Percentiles rank a stretch among this genome's conserved stretches.
Conservation (phyloP, 1,284 basidiomycete genomes). For the Trametes pubescens region DNA sequence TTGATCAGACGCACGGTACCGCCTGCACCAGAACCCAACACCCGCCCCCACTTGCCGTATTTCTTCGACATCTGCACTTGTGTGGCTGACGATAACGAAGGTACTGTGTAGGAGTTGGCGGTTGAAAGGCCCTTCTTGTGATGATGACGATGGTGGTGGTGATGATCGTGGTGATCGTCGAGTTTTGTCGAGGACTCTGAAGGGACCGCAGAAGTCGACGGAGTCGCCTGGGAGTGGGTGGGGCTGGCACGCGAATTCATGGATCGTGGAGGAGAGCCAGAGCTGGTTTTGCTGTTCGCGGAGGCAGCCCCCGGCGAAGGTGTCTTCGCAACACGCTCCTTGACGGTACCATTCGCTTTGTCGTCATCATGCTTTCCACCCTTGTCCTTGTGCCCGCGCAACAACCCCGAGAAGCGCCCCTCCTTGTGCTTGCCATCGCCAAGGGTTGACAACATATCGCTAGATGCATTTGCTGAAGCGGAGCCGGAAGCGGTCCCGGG, state of each 20-base stretch:
- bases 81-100: constrained; percentile 75
- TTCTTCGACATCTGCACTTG: constrained; percentile 96
- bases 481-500: constrained; percentile 32
- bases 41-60: constrained; percentile 98
- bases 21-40: constrained; percentile 95
- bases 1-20: constrained; percentile 98
- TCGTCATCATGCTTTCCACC: constrained; percentile 22
- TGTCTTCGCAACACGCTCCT: constrained; percentile 34
- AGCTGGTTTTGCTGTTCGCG: constrained; percentile 37
- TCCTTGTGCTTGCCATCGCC: constrained; percentile 33
- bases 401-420: constrained; percentile 38
- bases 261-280: constrained; percentile 41
- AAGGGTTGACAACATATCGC: constrained; percentile 26
- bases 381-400: constrained; percentile 37
- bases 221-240: constrained; percentile 26
- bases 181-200: constrained; percentile 27
- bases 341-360: constrained; percentile 16
- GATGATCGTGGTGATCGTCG: constrained; percentile 24
- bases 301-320: constrained; percentile 40
- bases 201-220: constrained; percentile 22
- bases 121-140: constrained; percentile 21
- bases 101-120: constrained; percentile 35
- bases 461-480: constrained; percentile 25
- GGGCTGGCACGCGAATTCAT: constrained; percentile 36
- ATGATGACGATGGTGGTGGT: constrained; percentile 15